Evolutionary conservation across 192 early-diverging fungal species (phyloP), one percentile per base, ranked within the genome.

Genomic region (Backusella tarrabulga): DNA sequence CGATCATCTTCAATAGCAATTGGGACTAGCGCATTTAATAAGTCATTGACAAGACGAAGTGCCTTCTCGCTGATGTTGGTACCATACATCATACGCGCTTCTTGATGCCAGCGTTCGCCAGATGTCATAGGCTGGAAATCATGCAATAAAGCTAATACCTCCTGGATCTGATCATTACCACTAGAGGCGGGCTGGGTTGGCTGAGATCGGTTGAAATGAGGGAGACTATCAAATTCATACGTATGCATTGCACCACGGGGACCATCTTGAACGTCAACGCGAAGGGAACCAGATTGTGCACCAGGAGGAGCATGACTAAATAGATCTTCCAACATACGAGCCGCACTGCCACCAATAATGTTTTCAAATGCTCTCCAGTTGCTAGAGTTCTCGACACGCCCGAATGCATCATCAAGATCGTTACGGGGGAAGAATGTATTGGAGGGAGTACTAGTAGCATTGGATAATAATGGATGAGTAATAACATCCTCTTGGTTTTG

Each of bases 91-190:
- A 97, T 88, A 6, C 90, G 87, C 29, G 90, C 92, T 82, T 97
- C 97, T 80, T 98, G 94, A 35, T 88, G 85, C 95, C 95, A 97
- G 5, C 97, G 87, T 81, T 96, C 93, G 7, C 85, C 77, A 2
- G 93, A 94, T 19, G 88, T 87, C 78, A 89, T 81, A 1, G 93
- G 91, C 29, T 83, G 83, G 83, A 91, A 95, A 26, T 88, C 85
- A 52, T 95, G 93, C 26, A 96, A 85, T 1, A 88, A 80, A n/a
- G 89, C 71, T 41, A 88, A 81, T 26, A 85, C 83, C 23, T 88
- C 84, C 34, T 71, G 75, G 12, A 75, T 79, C 23, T 77, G 56
- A 40, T 67, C n/a, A 60, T 32, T 75, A 34, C 54, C n/a, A 76
- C 82, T 4, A 21, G 66, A 9, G 14, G 21, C 50, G 6, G 44